Evolutionary conservation across 805 yeast genomes (phyloP).

Genomic region (Nakazawaea ernobii): DNA sequence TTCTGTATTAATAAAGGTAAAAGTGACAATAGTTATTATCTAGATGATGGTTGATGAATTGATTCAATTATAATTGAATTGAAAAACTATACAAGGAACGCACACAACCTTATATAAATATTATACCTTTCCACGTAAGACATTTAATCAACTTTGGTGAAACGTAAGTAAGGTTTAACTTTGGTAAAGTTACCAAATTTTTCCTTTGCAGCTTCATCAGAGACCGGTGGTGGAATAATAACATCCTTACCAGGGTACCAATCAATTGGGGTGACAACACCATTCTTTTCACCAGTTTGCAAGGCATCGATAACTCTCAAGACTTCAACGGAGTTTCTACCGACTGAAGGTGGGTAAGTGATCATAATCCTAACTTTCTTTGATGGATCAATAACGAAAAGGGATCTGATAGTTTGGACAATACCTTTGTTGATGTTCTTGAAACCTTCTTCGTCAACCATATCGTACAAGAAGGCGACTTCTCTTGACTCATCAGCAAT

Average conservation of each 20-base stretch:
- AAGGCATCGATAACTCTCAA: conserved; percentile 85
- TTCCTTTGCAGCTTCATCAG: conserved; percentile 70
- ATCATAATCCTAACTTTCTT: conserved; percentile 84
- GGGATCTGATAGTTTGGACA: conserved; percentile 87
- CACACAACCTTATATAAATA: too few relatives aligned
- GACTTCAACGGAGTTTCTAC: conserved; percentile 91
- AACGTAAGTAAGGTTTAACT: conserved; percentile 88
- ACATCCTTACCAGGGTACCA: conserved; percentile 91
- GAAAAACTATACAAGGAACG: background rate
- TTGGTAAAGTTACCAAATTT: conserved; percentile 83
- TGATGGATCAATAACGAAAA: conserved; percentile 83
- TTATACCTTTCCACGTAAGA: too few relatives aligned
- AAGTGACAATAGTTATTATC: too few relatives aligned
- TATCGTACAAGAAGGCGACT: conserved; percentile 78
- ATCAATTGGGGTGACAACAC: conserved; percentile 87
- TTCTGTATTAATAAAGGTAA: too few relatives aligned
- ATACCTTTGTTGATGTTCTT: conserved; percentile 67
- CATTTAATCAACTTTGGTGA: conserved; percentile 33
- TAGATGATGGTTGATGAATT: too few relatives aligned
- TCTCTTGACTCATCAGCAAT: conserved; percentile 83
- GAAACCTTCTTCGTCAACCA: conserved; percentile 84
- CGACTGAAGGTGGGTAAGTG: conserved; percentile 90
- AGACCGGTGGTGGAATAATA: conserved; percentile 82
- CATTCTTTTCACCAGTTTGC: conserved; percentile 77
- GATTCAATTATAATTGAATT: too few relatives aligned